phyloP scores from a whole-genome alignment of 768 basidiomycete species.

The Rhizopogon vinicolor region DNA sequence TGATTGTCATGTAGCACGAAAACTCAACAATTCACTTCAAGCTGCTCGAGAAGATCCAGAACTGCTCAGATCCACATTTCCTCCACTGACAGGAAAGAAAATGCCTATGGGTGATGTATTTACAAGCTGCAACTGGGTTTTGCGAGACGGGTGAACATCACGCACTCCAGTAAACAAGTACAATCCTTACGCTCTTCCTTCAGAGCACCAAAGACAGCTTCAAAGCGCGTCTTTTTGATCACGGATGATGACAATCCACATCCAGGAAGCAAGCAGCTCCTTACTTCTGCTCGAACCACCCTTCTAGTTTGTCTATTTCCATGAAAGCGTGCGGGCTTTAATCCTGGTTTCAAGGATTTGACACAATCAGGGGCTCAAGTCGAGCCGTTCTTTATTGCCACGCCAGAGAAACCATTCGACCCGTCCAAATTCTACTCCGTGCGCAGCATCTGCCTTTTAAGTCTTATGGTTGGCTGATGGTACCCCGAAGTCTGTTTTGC shows the following conservation, averaged over 20 bases:
- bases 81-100: constrained; percentile 51
- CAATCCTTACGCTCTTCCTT: neutral
- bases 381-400: constrained; percentile 88
- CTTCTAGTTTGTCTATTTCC: constrained; percentile 44
- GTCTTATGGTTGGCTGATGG: neutral
- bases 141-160: constrained; percentile 71
- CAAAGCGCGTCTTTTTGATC: constrained; percentile 91
- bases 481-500: constrained; percentile 50
- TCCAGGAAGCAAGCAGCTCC: constrained; percentile 50
- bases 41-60: constrained; percentile 62
- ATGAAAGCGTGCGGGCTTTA: neutral
- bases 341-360: constrained; percentile 56
- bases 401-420: constrained; percentile 63
- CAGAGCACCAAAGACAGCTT: constrained; percentile 82
- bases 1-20: neutral
- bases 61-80: constrained; percentile 55
- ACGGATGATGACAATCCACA: constrained; percentile 64
- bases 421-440: constrained; percentile 77
- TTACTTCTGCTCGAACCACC: constrained; percentile 68
- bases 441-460: constrained; percentile 16
- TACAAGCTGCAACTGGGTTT: constrained; percentile 83
- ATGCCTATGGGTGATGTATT: constrained; percentile 88
- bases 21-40: constrained; percentile 24
- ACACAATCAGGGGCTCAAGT: constrained; percentile 72
- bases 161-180: constrained; percentile 1